phyloP scores from a whole-genome alignment of 208 protist genomes.

The Wallacemonas sp. region DNA sequence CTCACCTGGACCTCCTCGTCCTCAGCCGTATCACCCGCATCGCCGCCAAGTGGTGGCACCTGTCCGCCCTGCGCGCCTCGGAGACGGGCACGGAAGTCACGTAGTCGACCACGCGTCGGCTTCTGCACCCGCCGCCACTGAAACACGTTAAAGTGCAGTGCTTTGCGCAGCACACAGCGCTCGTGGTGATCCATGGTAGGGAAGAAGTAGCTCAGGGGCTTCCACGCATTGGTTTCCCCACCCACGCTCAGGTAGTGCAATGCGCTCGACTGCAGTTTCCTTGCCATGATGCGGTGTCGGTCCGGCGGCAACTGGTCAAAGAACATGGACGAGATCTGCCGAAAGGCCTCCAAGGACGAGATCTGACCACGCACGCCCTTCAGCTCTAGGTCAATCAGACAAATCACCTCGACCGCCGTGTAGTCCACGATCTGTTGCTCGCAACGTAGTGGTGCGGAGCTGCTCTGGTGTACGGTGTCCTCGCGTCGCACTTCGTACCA shows the following conservation, averaged over 20 bases:
- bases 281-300: not conserved
- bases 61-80: too few relatives aligned
- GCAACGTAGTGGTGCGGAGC: not conserved
- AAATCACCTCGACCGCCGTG: not conserved
- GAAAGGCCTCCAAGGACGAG: not conserved
- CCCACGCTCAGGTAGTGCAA: constrained; percentile 1
- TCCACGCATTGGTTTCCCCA: not conserved
- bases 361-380: not conserved
- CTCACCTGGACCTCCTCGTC: not conserved
- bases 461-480: not conserved
- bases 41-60: too few relatives aligned
- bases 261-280: not conserved
- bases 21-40: not conserved
- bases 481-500: not conserved
- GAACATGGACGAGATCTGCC: not conserved
- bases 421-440: not conserved
- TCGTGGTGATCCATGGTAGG: constrained; percentile 1
- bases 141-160: constrained; percentile 9
- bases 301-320: not conserved
- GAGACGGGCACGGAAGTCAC: too few relatives aligned
- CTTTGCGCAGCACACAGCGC: not conserved
- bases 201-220: constrained; percentile 2
- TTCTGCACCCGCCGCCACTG: constrained; percentile 9
- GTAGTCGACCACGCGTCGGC: too few relatives aligned
- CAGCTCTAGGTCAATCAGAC: not conserved